Evolutionary conservation across 169 alveolate species (phyloP).

Genomic region (Cryptosporidium xiaoi): DNA sequence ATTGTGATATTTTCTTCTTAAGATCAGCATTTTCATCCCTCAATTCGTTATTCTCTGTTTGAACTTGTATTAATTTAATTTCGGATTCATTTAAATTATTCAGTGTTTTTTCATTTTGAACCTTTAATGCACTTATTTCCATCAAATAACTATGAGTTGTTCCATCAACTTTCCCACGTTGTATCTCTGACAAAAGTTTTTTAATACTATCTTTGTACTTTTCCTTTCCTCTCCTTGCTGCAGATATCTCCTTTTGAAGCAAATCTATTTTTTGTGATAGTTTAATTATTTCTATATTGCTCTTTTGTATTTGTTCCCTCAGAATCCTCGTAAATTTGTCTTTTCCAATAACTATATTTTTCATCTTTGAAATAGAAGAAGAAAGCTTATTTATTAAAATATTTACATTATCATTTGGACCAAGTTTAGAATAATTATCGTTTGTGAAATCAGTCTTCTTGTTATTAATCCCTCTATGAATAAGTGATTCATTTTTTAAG

Average conservation of each 20-base stretch:
- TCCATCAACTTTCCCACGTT: conserved; percentile 66
- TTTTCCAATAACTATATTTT: conserved; percentile 55
- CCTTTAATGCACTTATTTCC: conserved; percentile 50
- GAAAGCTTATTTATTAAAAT: conserved; percentile 31
- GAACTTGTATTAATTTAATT: conserved; percentile 52
- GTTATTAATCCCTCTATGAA: background rate
- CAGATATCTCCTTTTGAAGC: conserved; percentile 41
- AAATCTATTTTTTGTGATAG: conserved; percentile 60
- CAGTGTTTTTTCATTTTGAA: conserved; percentile 47
- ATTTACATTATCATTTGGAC: conserved; percentile 1
- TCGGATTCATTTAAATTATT: conserved; percentile 32
- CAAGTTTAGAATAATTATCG: no score
- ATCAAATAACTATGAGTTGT: conserved; percentile 28
- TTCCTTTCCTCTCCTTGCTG: conserved; percentile 42
- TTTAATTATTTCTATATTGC: conserved; percentile 41
- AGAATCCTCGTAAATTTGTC: conserved; percentile 35
- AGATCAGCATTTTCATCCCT: conserved; percentile 11
- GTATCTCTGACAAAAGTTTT: conserved; percentile 38
- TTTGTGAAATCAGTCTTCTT: background rate
- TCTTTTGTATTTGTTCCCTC: conserved; percentile 58
- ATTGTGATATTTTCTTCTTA: background rate
- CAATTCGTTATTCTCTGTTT: conserved; percentile 25
- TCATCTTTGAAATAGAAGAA: conserved; percentile 34
- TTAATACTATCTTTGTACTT: conserved; percentile 69
- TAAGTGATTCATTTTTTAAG: background rate